These are phyloP conservation scores for Barnettozyma hawaiiensis DNA, from an alignment of 1,139 yeast genomes.

Conservation along the genomic window DNA sequence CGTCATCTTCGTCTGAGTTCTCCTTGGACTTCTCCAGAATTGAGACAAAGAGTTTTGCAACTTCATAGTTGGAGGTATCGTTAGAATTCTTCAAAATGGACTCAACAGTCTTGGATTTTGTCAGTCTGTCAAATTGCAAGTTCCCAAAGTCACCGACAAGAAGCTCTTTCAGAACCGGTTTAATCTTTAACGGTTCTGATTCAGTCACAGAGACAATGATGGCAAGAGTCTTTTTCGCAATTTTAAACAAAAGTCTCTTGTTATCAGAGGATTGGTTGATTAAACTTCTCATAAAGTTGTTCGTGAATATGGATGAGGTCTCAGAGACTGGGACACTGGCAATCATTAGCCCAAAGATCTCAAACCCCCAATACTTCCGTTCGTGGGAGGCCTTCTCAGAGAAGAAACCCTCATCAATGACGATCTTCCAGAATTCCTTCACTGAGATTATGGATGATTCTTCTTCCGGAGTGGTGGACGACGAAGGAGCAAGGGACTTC, in stretches of 20 bases:
- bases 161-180: conserved; percentile 44
- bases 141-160: conserved; percentile 50
- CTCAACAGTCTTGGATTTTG: conserved; percentile 67
- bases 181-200: conserved; percentile 39
- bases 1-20: conserved; percentile 24
- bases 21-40: conserved; percentile 24
- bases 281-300: conserved; percentile 67
- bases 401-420: conserved; percentile 77
- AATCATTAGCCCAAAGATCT: conserved; percentile 54
- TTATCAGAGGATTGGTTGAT: conserved; percentile 71
- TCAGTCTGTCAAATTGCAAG: conserved; percentile 69
- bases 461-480: conserved; percentile 2
- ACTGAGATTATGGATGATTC: conserved; percentile 37
- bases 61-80: conserved; percentile 23
- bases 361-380: conserved; percentile 83
- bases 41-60: conserved; percentile 31
- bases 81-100: conserved; percentile 32
- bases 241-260: conserved; percentile 60
- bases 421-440: conserved; percentile 73
- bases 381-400: conserved; percentile 75
- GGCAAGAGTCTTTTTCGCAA: conserved; percentile 50
- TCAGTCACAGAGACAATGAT: conserved; percentile 37
- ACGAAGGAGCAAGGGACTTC: conserved; percentile 21
- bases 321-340: conserved; percentile 30
- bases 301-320: conserved; percentile 48